These are phyloP conservation scores for Anisodus tanguticus DNA, from an alignment of 257 asterid species.

Conservation along the genomic window DNA sequence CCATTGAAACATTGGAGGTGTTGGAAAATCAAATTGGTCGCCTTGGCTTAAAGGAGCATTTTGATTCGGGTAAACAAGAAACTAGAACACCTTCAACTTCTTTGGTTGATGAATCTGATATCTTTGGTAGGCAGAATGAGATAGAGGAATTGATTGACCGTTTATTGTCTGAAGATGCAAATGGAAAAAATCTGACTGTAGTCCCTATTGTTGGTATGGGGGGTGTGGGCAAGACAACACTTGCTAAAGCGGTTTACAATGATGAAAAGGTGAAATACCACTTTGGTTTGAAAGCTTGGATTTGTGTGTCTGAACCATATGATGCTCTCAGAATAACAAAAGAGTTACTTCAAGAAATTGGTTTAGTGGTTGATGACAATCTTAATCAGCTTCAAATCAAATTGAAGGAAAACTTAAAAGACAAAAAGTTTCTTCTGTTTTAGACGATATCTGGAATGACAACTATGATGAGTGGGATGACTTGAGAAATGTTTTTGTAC, in stretches of 20 bases:
- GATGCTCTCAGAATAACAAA: conserved; percentile 52
- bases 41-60: neutral
- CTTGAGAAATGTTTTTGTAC: conserved; percentile 39
- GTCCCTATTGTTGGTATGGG: conserved; percentile 39
- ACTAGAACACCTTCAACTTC: conserved; percentile 30
- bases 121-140: conserved; percentile 26
- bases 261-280: conserved; percentile 40
- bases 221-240: conserved; percentile 68
- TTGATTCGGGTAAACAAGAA: neutral
- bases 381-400: conserved; percentile 57
- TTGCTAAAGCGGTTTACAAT: conserved; percentile 58
- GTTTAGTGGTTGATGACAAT: conserved; percentile 37
- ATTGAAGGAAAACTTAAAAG: conserved; percentile 45
- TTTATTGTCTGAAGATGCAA: neutral
- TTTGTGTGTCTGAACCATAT: conserved; percentile 55
- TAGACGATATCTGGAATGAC: conserved; percentile 65
- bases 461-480: conserved; percentile 44
- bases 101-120: conserved; percentile 23
- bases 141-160: conserved; percentile 25
- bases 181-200: neutral
- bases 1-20: conserved; percentile 12
- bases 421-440: conserved; percentile 56
- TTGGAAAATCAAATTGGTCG: neutral
- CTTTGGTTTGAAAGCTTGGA: conserved; percentile 55
- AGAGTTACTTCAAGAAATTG: conserved; percentile 39